Conservation (phyloP, 495 filamentous ascomycete species). For the Aspergillus nidulans region DNA sequence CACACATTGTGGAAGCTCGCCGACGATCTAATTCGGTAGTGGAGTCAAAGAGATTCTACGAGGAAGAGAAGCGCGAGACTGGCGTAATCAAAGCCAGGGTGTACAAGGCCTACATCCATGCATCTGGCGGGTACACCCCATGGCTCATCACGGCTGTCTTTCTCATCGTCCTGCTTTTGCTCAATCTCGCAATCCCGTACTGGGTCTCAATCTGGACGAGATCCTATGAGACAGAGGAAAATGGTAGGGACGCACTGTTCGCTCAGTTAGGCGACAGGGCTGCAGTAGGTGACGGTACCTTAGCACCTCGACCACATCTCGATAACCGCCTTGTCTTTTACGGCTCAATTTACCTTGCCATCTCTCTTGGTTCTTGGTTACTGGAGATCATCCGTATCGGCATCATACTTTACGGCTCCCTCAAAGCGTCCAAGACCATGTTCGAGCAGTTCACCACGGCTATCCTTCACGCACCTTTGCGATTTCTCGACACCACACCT, state of each 20-base stretch:
- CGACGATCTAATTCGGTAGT: conserved; percentile 34
- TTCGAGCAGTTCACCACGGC: conserved; percentile 61
- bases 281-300: not conserved
- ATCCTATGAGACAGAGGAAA: conserved; percentile 10
- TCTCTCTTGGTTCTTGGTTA: conserved; percentile 54
- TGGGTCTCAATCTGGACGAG: conserved; percentile 69
- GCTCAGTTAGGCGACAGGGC: not conserved
- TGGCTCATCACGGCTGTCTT: conserved; percentile 51
- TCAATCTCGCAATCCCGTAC: conserved; percentile 34
- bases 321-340: conserved; percentile 50
- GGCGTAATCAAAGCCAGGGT: conserved; percentile 60
- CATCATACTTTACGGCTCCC: conserved; percentile 46
- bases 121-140: conserved; percentile 60
- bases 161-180: conserved; percentile 42
- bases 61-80: conserved; percentile 65
- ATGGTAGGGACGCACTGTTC: not conserved
- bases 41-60: conserved; percentile 62
- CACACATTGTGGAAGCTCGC: not conserved
- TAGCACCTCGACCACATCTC: not conserved
- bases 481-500: conserved; percentile 80
- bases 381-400: conserved; percentile 55
- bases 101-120: conserved; percentile 60
- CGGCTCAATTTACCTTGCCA: conserved; percentile 59
- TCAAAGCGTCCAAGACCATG: conserved; percentile 54
- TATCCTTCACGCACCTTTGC: conserved; percentile 64